A percentile compares a stretch with the other conserved stretches of the same genome.
Conservation (phyloP, 306 rosid species). For the Carpinus fangiana region DNA sequence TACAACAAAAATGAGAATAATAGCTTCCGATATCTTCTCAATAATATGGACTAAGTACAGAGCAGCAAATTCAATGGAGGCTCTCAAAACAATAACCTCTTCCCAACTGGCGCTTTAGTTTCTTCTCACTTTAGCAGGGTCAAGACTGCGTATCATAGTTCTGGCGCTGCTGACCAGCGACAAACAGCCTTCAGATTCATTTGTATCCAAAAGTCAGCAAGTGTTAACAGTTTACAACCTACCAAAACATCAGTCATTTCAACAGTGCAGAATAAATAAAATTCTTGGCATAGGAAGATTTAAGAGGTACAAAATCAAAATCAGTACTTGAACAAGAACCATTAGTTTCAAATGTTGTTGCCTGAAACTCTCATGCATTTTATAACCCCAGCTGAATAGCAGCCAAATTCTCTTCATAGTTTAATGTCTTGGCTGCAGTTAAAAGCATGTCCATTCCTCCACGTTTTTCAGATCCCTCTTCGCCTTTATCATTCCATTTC, state of each 20-base stretch:
- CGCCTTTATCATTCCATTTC: conserved; percentile 47
- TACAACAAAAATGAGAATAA: not conserved
- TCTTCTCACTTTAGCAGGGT: conserved; percentile 23
- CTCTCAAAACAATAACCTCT: conserved; percentile 10
- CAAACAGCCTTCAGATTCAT: conserved; percentile 40
- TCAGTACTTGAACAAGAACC: conserved; percentile 9
- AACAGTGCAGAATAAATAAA: conserved; percentile 29
- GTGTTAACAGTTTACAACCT: conserved; percentile 51
- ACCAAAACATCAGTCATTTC: conserved; percentile 42
- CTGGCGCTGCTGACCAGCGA: conserved; percentile 29
- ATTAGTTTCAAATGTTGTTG: not conserved
- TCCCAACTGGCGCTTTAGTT: not conserved
- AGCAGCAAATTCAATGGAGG: conserved; percentile 12
- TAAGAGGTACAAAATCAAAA: conserved; percentile 32
- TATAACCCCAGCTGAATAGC: conserved; percentile 30
- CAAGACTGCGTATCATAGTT: conserved; percentile 18
- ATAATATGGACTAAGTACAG: conserved; percentile 19
- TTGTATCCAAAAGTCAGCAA: conserved; percentile 48
- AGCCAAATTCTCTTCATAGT: conserved; percentile 55
- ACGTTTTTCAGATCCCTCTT: conserved; percentile 44
- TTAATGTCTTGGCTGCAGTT: conserved; percentile 72
- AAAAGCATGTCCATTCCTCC: conserved; percentile 91
- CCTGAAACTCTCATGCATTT: conserved; percentile 23
- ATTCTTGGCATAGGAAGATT: conserved; percentile 26
- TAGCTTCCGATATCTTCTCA: conserved; percentile 14